A percentile compares a stretch with the other conserved stretches of the same genome.
These are phyloP conservation scores for Heliamphora exappendiculata DNA, from an alignment of 148 eudicot species.

Conservation along the genomic window DNA sequence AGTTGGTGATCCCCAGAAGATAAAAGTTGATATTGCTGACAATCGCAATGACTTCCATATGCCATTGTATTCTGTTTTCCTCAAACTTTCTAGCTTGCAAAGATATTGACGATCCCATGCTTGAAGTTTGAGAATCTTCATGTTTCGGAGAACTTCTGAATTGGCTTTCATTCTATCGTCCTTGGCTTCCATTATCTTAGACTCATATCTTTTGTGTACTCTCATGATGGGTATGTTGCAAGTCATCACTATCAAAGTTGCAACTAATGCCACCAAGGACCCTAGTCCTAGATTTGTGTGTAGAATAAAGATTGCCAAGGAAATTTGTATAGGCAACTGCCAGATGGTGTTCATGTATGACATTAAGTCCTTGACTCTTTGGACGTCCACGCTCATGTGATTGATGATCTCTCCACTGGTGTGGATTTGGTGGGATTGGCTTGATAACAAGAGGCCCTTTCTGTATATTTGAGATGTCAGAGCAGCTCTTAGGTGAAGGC, in stretches of 20 bases:
- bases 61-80: constrained; percentile 63
- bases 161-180: constrained; percentile 89
- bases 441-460: constrained; percentile 78
- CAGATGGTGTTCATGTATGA: constrained; percentile 80
- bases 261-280: constrained; percentile 62
- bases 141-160: constrained; percentile 84
- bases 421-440: constrained; percentile 70
- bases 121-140: constrained; percentile 91
- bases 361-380: constrained; percentile 71
- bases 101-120: constrained; percentile 85
- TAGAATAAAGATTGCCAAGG: constrained; percentile 61
- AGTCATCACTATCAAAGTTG: constrained; percentile 66
- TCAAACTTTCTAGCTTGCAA: constrained; percentile 49
- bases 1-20: constrained; percentile 94
- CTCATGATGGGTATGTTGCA: constrained; percentile 76
- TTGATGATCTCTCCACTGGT: constrained; percentile 94
- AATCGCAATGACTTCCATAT: constrained; percentile 77
- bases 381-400: constrained; percentile 89
- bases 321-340: constrained; percentile 85
- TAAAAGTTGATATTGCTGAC: constrained; percentile 56
- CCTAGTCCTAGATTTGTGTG: constrained; percentile 69
- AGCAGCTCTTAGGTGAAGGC: constrained; percentile 75
- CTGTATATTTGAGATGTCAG: constrained; percentile 79
- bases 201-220: constrained; percentile 64
- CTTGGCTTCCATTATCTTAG: constrained; percentile 79